Percentiles rank a stretch among this genome's conserved stretches.
Conservation (phyloP, 768 basidiomycete genomes). For the Rhodocollybia butyracea region DNA sequence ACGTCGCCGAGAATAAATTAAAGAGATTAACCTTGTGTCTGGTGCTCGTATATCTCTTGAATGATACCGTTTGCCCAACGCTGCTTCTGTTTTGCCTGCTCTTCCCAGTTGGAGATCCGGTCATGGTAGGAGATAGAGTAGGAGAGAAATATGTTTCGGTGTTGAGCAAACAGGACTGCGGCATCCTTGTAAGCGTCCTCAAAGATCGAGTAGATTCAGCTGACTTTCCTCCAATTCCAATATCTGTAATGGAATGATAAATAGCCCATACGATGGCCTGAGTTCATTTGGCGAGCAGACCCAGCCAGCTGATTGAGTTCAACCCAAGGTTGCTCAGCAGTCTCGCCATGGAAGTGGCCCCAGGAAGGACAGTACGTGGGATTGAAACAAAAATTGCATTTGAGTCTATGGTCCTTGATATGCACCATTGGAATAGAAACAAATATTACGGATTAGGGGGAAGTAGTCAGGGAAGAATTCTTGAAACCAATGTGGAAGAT, state of each 20-base stretch:
- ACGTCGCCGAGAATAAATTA: background rate
- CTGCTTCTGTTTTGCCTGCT: background rate
- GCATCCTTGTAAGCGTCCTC: background rate
- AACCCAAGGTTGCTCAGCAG: conserved; percentile 23
- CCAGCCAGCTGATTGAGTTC: conserved; percentile 18
- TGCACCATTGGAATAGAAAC: too few species aligned
- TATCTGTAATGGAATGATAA: background rate
- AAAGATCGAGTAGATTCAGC: background rate
- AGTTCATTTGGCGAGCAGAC: conserved; percentile 25
- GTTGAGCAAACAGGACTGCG: background rate
- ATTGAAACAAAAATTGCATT: conserved; percentile 21
- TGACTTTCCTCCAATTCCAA: background rate
- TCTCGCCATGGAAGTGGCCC: conserved; percentile 27
- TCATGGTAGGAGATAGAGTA: background rate
- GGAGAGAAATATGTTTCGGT: background rate
- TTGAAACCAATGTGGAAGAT: background rate
- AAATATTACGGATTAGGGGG: background rate
- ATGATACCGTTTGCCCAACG: background rate
- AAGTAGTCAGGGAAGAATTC: background rate
- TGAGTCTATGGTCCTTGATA: too few species aligned
- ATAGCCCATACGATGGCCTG: conserved; percentile 16
- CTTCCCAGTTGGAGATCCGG: background rate
- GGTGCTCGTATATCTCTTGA: background rate
- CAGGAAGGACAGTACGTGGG: conserved; percentile 16
- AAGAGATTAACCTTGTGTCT: background rate